These are phyloP conservation scores for Yamadazyma nakazawae DNA, from an alignment of 805 yeast genomes.

Conservation along the genomic window DNA sequence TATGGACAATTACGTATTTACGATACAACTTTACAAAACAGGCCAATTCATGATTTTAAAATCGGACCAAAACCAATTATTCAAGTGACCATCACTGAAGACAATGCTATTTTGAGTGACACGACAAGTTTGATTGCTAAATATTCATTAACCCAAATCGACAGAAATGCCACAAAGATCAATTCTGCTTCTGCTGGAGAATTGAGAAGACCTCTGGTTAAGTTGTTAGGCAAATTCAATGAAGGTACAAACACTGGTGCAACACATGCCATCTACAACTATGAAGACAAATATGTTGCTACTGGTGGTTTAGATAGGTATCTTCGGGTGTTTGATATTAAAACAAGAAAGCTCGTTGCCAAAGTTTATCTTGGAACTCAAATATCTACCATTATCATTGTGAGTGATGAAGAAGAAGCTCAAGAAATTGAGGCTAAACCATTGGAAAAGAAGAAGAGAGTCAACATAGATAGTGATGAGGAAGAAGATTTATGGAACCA, in stretches of 20 bases:
- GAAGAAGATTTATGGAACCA: conserved; percentile 37
- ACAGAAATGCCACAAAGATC: conserved; percentile 32
- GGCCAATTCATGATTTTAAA: conserved; percentile 60
- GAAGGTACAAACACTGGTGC: conserved; percentile 59
- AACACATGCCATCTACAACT: conserved; percentile 62
- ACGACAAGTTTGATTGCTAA: conserved; percentile 62
- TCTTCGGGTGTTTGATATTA: conserved; percentile 68
- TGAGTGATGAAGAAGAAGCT: conserved; percentile 44
- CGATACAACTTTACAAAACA: conserved; percentile 62
- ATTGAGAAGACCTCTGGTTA: conserved; percentile 44
- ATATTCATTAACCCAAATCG: conserved; percentile 38
- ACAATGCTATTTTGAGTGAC: conserved; percentile 64
- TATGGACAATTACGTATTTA: conserved; percentile 77
- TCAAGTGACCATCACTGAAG: conserved; percentile 35
- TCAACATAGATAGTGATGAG: conserved; percentile 29
- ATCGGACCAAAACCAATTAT: conserved; percentile 54
- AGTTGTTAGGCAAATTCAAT: conserved; percentile 59
- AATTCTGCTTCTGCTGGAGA: conserved; percentile 47
- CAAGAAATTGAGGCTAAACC: conserved; percentile 23
- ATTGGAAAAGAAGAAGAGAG: conserved; percentile 21
- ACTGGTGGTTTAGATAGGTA: conserved; percentile 89
- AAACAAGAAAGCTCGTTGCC: conserved; percentile 55
- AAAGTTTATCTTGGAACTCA: conserved; percentile 79
- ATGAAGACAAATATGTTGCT: conserved; percentile 47
- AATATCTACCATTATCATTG: conserved; percentile 48